phyloP scores from a whole-genome alignment of 2,329 filamentous ascomycete species.

The Monosporascus sp. region DNA sequence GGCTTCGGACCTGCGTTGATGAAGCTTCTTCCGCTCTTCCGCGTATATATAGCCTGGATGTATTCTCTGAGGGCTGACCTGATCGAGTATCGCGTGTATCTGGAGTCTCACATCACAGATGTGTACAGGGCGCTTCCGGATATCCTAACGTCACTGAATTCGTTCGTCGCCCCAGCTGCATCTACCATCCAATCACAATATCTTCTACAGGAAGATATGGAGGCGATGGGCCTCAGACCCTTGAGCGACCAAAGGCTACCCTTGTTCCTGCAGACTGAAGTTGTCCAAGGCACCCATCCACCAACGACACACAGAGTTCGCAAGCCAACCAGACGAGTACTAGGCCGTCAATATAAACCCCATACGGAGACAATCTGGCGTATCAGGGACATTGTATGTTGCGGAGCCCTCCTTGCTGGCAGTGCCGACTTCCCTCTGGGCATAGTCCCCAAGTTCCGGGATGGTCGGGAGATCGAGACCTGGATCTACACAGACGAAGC shows the following conservation, averaged over 20 bases:
- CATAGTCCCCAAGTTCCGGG: slow-evolving; percentile 12
- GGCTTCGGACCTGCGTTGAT: slow-evolving; percentile 33
- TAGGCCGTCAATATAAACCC: slow-evolving; percentile 25
- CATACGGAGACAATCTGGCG: slow-evolving; percentile 39
- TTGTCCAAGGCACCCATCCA: slow-evolving; percentile 5
- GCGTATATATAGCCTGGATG: slow-evolving; percentile 51
- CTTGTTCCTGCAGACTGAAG: slow-evolving; percentile 21
- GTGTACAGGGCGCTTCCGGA: slow-evolving; percentile 43
- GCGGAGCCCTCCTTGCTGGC: slow-evolving; percentile 42
- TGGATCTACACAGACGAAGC: slow-evolving; percentile 22
- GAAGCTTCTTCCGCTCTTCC: slow-evolving; percentile 45
- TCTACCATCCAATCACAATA: slow-evolving; percentile 38
- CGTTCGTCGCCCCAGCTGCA: slow-evolving; percentile 32
- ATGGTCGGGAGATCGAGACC: slow-evolving; percentile 14
- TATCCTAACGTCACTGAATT: slow-evolving; percentile 44
- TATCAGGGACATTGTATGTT: slow-evolving; percentile 43
- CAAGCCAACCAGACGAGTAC: slow-evolving; percentile 34
- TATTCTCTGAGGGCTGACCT: slow-evolving; percentile 41
- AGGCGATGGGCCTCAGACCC: slow-evolving; percentile 24
- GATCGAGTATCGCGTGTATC: slow-evolving; percentile 38
- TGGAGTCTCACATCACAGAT: slow-evolving; percentile 39
- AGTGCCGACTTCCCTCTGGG: slow-evolving; percentile 35
- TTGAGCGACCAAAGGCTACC: slow-evolving; percentile 21
- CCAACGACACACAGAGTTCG: slow-evolving; percentile 31
- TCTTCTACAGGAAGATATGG: slow-evolving; percentile 44